Evolutionary conservation across 305 asterid species (phyloP), one percentile per base, ranked within the genome.

Genomic region (Fraxinus greggii): DNA sequence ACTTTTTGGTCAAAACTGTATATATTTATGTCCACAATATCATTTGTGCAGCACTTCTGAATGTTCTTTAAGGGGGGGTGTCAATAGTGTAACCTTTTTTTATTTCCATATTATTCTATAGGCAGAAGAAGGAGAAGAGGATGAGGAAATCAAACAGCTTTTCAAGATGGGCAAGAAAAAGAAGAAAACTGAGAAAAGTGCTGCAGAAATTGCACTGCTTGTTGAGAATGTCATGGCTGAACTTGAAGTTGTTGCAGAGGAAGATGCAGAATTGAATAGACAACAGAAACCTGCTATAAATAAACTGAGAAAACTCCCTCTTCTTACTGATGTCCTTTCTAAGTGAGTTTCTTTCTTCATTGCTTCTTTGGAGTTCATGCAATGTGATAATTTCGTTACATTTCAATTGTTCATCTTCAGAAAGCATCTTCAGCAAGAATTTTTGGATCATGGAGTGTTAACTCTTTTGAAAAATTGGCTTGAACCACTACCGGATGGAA

Each of bases 401-500:
- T 72, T 79, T 51, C 35, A 73, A 31, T 63, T 81, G 12, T 77
- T 77, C 84, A 61, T 83, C 80, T 90, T 78, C 90, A 96, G 99
- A 89, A 96, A 96, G 84, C 99, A 96, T 84, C 95, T 96, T 83
- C 99, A 96, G 87, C 97, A 88, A 80, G 99, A 96, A 80, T 96
- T 96, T 89, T 89, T 96, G 29, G 99, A 96, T 78, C 99, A 94
- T 85, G 99, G 98, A 83, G 98, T 95, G 72, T 84, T 95, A 81
- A 91, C 92, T 63, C 93, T 95, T 73, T 72, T 95, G 86, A 95
- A 89, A 90, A 92, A 87, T 85, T 95, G 99, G 99, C 99, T 95
- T 45, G 99, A 95, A 85, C 99, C 99, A 70, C 91, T 95, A 73
- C 99, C 99, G 21, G 99, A 95, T 87, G 99, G 98, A 85, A 94